These are phyloP conservation scores for Jamesozyma jinghongensis DNA, from an alignment of 805 yeast genomes.

Conservation along the genomic window DNA sequence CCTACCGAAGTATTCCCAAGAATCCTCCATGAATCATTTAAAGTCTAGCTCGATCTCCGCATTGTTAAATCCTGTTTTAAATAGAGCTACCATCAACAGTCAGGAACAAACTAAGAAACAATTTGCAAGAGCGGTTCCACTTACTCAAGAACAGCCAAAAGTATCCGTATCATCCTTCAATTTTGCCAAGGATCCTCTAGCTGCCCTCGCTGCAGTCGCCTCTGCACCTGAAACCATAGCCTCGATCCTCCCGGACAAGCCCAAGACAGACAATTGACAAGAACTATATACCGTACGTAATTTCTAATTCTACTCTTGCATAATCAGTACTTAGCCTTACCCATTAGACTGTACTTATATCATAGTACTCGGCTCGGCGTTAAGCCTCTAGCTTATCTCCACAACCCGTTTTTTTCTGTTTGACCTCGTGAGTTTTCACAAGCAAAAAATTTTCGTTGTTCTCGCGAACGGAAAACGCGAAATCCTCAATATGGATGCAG, in stretches of 20 bases:
- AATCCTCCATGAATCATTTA: not conserved
- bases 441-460: too few relatives aligned
- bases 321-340: too few relatives aligned
- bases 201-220: conserved; percentile 33
- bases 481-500: too few relatives aligned
- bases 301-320: too few relatives aligned
- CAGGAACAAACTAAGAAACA: not conserved
- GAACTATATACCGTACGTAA: too few relatives aligned
- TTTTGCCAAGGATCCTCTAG: conserved; percentile 30
- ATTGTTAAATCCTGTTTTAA: conserved; percentile 10
- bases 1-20: not conserved
- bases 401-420: too few relatives aligned
- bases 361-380: too few relatives aligned
- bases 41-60: conserved; percentile 12
- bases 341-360: too few relatives aligned
- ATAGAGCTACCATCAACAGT: not conserved
- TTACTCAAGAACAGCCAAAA: not conserved
- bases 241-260: conserved; percentile 5
- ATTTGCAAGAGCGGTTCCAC: not conserved
- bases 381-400: too few relatives aligned
- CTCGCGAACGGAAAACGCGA: too few relatives aligned
- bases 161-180: conserved; percentile 7
- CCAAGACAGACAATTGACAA: not conserved
- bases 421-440: too few relatives aligned
- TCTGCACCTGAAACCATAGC: conserved; percentile 27